Conservation (phyloP, 306 rosid species). For the Herpetospermum pedunculosum region DNA sequence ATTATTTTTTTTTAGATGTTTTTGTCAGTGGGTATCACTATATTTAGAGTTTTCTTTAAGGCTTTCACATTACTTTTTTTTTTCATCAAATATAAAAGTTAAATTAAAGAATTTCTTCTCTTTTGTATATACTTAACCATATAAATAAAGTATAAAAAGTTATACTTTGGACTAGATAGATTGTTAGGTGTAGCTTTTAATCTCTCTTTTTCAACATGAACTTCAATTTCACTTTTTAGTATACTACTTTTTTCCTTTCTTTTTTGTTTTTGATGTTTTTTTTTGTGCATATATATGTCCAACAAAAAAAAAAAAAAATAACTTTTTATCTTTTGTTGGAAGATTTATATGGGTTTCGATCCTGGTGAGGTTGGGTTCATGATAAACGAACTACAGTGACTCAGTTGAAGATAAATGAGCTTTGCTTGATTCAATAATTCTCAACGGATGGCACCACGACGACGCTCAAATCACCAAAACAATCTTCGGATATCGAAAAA, state of each 20-base stretch:
- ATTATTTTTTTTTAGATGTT: constrained; percentile 6
- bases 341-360: no score
- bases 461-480: no score
- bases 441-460: no score
- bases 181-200: neutral
- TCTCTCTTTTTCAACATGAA: neutral
- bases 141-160: neutral
- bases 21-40: neutral
- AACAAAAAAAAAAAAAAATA: neutral
- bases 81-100: neutral
- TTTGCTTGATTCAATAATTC: no score
- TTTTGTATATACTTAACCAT: neutral
- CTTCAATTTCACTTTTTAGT: neutral
- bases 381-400: no score
- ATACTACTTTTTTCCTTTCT: neutral
- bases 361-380: no score
- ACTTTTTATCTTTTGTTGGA: neutral
- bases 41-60: no score
- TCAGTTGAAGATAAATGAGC: no score
- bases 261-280: neutral
- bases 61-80: neutral
- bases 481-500: no score
- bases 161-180: neutral
- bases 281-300: neutral
- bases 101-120: neutral